Base-by-base conservation (phyloP, 2,329 filamentous ascomycete genomes). In the Bipolaris oryzae region DNA sequence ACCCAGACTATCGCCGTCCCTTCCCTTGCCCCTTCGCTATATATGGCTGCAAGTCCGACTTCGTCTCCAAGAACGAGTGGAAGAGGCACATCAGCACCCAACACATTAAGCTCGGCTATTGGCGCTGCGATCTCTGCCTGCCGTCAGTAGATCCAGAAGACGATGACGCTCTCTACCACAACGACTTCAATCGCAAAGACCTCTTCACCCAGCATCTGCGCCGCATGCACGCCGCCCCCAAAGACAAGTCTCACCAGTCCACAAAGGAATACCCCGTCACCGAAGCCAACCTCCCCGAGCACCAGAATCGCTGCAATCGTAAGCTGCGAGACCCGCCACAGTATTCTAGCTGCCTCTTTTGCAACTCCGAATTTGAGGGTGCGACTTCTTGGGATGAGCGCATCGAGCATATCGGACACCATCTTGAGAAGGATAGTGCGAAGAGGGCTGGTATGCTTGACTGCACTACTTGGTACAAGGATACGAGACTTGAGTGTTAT, bases 11-110 rank as follows among this genome's bases (percentile, higher is more conserved):
- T 15, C 61, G 63, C 20, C 83, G 85, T 0, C 83, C 85, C 0
- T 95, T 94, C 69, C 81, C 83, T 21, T 98, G 94, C 74, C 87
- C 91, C 54, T 92, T 97, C 73, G 80, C 85, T 28, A 87, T 85
- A 53, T 95, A 92, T 54, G 90, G 89, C 33, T 98, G 94, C 77
- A 63, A 60, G 0, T 85, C 87, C 2, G 87, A 83, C 0, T 96
- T 96, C 70, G 83, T 84, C 3, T 88, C 84, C 64, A 96, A 96
- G 78, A 96, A 96, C 72, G 93, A 97, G 74, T 97, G 94, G 94
- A 97, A 97, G 76, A 87, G 94, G 0, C 94, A 98, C 72, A 86
- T 94, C 67, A 79, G 82, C 31, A 90, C 89, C 0, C 90, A 96
- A 71, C 94, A 98, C 71, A 80, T 96, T 20, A 85, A 88, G 51